These are phyloP conservation scores for Pichia nakasei DNA, from an alignment of 805 yeast species.

Conservation along the genomic window DNA sequence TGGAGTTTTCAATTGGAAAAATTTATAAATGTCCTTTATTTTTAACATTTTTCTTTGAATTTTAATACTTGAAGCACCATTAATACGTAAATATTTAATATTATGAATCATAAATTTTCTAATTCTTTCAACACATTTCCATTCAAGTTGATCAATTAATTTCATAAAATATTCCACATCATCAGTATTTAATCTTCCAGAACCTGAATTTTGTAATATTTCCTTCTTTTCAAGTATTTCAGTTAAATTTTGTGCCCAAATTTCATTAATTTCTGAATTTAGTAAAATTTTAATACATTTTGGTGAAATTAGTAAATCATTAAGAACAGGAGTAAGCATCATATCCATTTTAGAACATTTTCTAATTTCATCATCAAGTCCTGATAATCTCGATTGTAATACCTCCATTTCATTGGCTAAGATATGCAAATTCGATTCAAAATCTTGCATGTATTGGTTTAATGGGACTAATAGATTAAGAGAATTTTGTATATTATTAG, in stretches of 20 bases:
- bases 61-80: constrained; percentile 59
- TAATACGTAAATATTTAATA: constrained; percentile 60
- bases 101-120: constrained; percentile 57
- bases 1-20: constrained; percentile 45
- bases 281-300: constrained; percentile 50
- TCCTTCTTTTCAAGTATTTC: constrained; percentile 51
- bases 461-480: constrained; percentile 37
- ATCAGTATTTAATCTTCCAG: constrained; percentile 10
- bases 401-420: constrained; percentile 55
- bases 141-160: constrained; percentile 43
- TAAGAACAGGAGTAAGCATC: constrained; percentile 63
- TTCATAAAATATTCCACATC: constrained; percentile 19
- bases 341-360: constrained; percentile 40
- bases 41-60: constrained; percentile 59
- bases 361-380: constrained; percentile 38
- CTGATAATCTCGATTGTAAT: constrained; percentile 45
- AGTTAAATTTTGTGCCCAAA: constrained; percentile 61
- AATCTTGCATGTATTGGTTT: constrained; percentile 41
- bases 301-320: constrained; percentile 72
- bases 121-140: constrained; percentile 65
- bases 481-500: constrained; percentile 9
- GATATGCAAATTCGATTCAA: constrained; percentile 48
- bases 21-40: constrained; percentile 53
- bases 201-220: constrained; percentile 35
- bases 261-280: constrained; percentile 44